A percentile compares a stretch with the other conserved stretches of the same genome.
These are phyloP conservation scores for Vigna nakashimae DNA, from an alignment of 306 rosid species.

Conservation along the genomic window DNA sequence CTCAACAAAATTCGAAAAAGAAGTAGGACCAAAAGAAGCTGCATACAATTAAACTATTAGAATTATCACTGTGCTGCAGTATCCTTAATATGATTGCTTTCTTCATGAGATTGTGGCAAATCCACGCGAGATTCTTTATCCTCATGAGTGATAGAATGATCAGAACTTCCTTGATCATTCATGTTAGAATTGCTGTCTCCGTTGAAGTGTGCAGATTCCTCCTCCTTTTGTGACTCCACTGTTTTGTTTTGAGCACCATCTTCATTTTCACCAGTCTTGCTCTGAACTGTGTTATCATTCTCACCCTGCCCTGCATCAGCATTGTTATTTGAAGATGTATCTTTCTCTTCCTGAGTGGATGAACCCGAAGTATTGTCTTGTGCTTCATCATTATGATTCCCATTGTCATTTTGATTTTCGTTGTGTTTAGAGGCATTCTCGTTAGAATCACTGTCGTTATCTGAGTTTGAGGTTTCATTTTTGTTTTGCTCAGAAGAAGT, in stretches of 20 bases:
- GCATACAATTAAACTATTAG: conserved; percentile 38
- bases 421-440: conserved; percentile 44
- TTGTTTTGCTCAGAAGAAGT: conserved; percentile 51
- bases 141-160: conserved; percentile 59
- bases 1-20: conserved; percentile 37
- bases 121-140: conserved; percentile 63
- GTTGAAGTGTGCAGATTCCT: conserved; percentile 41
- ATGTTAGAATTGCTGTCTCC: conserved; percentile 42
- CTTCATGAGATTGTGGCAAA: conserved; percentile 65
- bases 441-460: conserved; percentile 31
- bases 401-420: conserved; percentile 40
- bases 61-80: conserved; percentile 60
- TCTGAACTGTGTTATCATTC: conserved; percentile 47
- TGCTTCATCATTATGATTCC: conserved; percentile 46
- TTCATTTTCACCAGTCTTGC: conserved; percentile 46
- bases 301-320: conserved; percentile 41
- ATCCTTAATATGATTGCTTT: conserved; percentile 52
- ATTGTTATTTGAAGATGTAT: conserved; percentile 40
- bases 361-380: conserved; percentile 34
- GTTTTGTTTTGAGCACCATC: conserved; percentile 53
- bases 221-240: conserved; percentile 53
- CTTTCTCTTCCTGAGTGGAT: conserved; percentile 37
- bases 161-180: conserved; percentile 53
- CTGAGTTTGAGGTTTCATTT: conserved; percentile 52
- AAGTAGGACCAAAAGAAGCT: conserved; percentile 38